Conservation (phyloP, 2,329 filamentous ascomycete species). For the Pseudocercospora ulei region DNA sequence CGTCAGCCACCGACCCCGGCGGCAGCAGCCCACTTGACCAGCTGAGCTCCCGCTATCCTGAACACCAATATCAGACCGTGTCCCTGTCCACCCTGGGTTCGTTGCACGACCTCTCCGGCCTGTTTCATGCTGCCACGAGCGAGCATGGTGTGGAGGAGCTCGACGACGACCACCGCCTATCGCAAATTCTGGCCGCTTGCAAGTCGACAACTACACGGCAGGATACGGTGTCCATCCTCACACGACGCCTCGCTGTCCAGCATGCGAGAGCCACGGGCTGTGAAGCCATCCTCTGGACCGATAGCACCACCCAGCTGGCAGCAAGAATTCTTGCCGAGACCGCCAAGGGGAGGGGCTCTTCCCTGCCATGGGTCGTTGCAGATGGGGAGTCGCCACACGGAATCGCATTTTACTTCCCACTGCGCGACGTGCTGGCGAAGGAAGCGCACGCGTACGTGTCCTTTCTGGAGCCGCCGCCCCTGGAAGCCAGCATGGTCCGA, state of each 20-base stretch:
- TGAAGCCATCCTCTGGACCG: constrained; percentile 67
- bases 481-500: constrained; percentile 33
- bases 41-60: constrained; percentile 53
- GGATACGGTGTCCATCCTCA: constrained; percentile 62
- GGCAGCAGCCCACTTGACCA: constrained; percentile 25
- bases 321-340: constrained; percentile 78
- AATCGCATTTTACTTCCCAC: constrained; percentile 61
- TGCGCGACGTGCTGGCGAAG: constrained; percentile 74
- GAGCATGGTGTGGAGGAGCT: background rate
- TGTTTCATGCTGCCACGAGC: constrained; percentile 9
- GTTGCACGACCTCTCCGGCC: constrained; percentile 12
- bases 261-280: constrained; percentile 53
- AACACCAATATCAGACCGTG: constrained; percentile 38
- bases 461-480: constrained; percentile 31
- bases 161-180: constrained; percentile 7
- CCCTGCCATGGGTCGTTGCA: constrained; percentile 68
- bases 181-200: constrained; percentile 11
- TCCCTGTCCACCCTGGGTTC: constrained; percentile 15
- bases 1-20: constrained; percentile 35
- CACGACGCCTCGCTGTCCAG: constrained; percentile 60
- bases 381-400: constrained; percentile 59
- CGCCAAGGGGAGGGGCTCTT: constrained; percentile 79
- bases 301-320: constrained; percentile 79
- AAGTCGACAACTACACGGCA: constrained; percentile 58
- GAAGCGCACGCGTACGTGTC: constrained; percentile 61